Conservation (phyloP, 257 asterid species). For the Salvia miltiorrhiza region DNA sequence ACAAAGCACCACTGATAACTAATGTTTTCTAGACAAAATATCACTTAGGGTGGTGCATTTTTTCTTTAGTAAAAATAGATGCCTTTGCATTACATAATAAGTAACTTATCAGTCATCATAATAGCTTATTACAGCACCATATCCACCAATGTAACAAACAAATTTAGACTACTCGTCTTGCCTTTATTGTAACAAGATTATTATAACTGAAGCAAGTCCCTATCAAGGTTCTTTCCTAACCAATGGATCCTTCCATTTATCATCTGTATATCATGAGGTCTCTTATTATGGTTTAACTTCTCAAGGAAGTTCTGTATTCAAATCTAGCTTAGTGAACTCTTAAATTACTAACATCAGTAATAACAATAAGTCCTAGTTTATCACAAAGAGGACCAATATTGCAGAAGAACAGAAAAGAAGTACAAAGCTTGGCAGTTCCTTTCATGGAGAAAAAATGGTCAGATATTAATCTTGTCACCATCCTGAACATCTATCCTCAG, state of each 20-base stretch:
- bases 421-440: background rate
- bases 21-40: background rate
- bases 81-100: background rate
- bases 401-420: background rate
- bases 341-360: too few species aligned
- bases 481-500: background rate
- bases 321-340: background rate
- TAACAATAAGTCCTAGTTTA: background rate
- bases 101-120: background rate
- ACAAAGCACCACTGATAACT: too few species aligned
- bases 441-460: background rate
- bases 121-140: background rate
- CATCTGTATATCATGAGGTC: background rate
- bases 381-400: background rate
- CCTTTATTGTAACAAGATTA: background rate
- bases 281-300: background rate
- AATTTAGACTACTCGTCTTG: background rate
- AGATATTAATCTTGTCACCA: background rate
- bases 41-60: constrained; percentile 2
- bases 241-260: background rate
- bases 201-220: background rate
- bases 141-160: background rate
- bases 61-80: background rate
- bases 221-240: background rate
- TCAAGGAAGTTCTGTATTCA: background rate